Evolutionary conservation across 768 basidiomycete species (phyloP), one percentile per base, ranked within the genome.

Genomic region (Mycena belliarum): DNA sequence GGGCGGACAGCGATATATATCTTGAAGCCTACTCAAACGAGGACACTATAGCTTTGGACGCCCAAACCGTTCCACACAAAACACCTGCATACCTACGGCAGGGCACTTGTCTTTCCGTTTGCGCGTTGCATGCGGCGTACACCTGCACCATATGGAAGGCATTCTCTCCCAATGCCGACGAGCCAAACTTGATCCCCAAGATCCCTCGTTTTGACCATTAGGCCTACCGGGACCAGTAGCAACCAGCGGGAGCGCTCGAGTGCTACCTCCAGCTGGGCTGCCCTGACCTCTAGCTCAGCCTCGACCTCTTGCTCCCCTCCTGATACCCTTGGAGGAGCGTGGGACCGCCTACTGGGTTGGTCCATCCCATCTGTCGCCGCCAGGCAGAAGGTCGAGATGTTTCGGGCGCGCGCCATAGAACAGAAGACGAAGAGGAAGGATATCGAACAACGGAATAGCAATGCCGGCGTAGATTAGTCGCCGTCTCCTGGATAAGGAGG

Each of bases 281-380:
- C 48, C 20, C 9, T 24, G 42, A 20, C 51, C 38, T 44, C 51
- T 6, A 6, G 14, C 29, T 14, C 29, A 32, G 29, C 29, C 29
- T 32, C 29, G 6, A 18, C n/a, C n/a, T 35, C 35, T 18, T 7
- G 8, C 50, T 51, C 50, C 6, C 51, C 24, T 25, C 23, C 51
- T 29, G 41, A 26, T n/a, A 20, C 15, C 42, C 25, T 29, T 15
- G n/a, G 26, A 9, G 49, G 49, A 50, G n/a, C 4, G 20, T 55
- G 53, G 53, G 37, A 48, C 45, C 45, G 40, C n/a, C 44, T 54
- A 35, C 21, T 55, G 16, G 45, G 53, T 32, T 55, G 53, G 52
- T 40, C 53, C 9, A 28, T 32, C 37, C 53, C 38, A 18, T 55
- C 53, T 21, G 25, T 47, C 14, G 45, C 41, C 26, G 53, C 37